Base-by-base conservation (phyloP, 805 yeast genomes). In the Jamesozyma hellenica region DNA sequence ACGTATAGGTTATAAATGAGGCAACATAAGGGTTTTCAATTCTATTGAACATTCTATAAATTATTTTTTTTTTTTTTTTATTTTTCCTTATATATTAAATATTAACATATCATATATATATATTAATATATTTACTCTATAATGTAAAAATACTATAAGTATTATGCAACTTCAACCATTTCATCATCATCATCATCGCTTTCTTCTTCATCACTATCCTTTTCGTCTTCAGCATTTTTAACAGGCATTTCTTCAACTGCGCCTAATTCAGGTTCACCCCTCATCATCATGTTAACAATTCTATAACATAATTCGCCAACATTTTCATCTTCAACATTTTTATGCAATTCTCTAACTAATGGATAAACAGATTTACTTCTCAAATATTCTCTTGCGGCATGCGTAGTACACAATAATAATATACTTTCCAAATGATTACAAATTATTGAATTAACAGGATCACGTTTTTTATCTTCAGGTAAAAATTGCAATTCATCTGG, bases 401-500 rank as follows among this genome's bases (percentile, higher is more conserved):
- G 71, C 0, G 94, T 79, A 2, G 95, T 78, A 59, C 92, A 82
- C 39, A 92, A 70, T 35, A 92, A 66, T 40, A 92, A 65, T 33
- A 90, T 61, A 43, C 86, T 74, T 60, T 92, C 96, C 44, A 92
- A 67, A 52, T 85, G 94, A 2, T 77, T 75, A 34, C 76, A 70
- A 19, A 80, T 66, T 39, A 87, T 75, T 10, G 77, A 77, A 15
- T 65, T 63, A 13, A 76, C 66, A 4, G 88, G 81, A 51, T 92
- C 98, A 49, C 92, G 74, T 49, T 67, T 53, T 58, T 86, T 85
- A 45, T 82, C 88, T 21, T 75, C 76, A 9, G 83, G 82, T 34
- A 86, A 65, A 33, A 83, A 68, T 60, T 85, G 95, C 36, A 90
- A 74, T 53, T 84, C 94, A 21, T 84, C 95, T 2, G 97, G 96